These are phyloP conservation scores for Sicyos edulis DNA, from an alignment of 306 rosid genomes.

Conservation along the genomic window DNA sequence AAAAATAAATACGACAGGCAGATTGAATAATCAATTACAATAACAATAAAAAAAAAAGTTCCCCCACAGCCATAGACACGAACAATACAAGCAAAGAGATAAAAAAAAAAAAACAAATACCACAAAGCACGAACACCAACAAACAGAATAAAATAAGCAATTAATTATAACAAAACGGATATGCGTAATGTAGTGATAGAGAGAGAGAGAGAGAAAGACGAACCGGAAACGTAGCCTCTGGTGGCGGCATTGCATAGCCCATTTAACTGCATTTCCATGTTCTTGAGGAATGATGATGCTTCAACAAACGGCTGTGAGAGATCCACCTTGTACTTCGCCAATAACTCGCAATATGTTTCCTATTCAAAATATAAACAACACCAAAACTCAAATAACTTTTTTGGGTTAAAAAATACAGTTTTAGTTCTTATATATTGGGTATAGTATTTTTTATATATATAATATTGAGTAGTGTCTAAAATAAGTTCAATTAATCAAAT, in stretches of 20 bases:
- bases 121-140: background rate
- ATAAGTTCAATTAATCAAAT: no score
- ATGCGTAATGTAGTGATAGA: background rate
- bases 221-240: constrained; percentile 37
- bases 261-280: constrained; percentile 62
- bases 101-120: background rate
- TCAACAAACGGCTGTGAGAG: constrained; percentile 52
- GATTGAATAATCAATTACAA: background rate
- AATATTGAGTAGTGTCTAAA: no score
- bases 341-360: constrained; percentile 49
- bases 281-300: constrained; percentile 53
- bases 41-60: background rate
- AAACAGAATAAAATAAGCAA: background rate
- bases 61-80: background rate
- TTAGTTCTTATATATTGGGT: no score
- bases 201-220: constrained; percentile 23
- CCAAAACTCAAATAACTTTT: background rate
- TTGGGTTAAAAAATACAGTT: no score
- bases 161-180: background rate
- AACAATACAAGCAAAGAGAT: background rate
- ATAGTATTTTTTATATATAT: no score
- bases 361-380: constrained; percentile 4
- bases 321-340: constrained; percentile 58
- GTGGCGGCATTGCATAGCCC: constrained; percentile 30
- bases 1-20: background rate